These are phyloP conservation scores for Quillaja saponaria DNA, from an alignment of 306 rosid species.

Conservation along the genomic window DNA sequence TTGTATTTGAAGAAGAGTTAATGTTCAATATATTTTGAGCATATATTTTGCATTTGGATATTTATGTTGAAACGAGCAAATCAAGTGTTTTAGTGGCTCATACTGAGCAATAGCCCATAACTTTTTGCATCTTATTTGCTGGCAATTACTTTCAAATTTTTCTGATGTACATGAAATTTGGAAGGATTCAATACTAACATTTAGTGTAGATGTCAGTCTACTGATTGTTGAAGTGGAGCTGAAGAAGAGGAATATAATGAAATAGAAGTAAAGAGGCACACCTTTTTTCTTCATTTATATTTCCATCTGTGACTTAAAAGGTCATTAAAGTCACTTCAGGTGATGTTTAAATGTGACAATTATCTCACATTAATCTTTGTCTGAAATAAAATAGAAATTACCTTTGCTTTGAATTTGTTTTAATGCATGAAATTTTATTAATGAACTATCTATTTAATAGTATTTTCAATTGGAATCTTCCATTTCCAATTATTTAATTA, in stretches of 20 bases:
- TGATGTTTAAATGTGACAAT: not conserved
- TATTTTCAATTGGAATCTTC: not conserved
- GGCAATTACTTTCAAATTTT: not conserved
- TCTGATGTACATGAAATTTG: not conserved
- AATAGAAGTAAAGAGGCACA: too few species aligned
- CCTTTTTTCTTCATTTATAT: too few species aligned
- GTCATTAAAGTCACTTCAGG: not conserved
- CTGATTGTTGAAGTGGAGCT: not conserved
- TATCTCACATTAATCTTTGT: not conserved
- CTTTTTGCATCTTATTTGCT: not conserved
- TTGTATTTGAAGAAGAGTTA: conserved; percentile 10
- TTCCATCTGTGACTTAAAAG: too few species aligned
- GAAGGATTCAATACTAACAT: not conserved
- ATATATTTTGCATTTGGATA: not conserved
- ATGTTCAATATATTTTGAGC: too few species aligned
- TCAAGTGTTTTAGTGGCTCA: not conserved
- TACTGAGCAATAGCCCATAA: not conserved
- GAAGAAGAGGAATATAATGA: too few species aligned
- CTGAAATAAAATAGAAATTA: not conserved
- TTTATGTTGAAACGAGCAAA: conserved; percentile 1
- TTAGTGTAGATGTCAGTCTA: not conserved
- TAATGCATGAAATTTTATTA: conserved; percentile 14
- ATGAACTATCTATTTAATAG: conserved; percentile 5
- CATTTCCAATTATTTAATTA: not conserved
- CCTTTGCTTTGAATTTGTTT: not conserved